A percentile compares a stretch with the other conserved stretches of the same genome.
Conservation (phyloP, 2,329 filamentous ascomycete species). For the Fusarium subglutinans region DNA sequence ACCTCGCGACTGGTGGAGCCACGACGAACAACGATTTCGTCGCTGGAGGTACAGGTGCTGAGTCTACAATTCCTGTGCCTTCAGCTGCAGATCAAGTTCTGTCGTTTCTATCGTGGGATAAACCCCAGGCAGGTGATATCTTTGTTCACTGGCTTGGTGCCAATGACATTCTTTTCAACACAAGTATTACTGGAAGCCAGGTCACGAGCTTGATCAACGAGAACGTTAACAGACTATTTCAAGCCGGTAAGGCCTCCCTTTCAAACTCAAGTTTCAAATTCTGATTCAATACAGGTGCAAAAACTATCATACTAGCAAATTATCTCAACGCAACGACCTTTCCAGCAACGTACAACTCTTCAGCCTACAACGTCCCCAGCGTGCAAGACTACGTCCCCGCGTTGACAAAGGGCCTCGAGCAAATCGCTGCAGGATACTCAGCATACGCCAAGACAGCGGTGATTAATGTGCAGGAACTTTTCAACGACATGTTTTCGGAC, state of each 20-base stretch:
- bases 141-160: constrained; percentile 31
- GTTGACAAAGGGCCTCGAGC: background rate
- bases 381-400: background rate
- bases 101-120: constrained; percentile 7
- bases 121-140: background rate
- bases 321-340: constrained; percentile 12
- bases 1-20: constrained; percentile 22
- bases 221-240: constrained; percentile 5
- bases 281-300: background rate
- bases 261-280: fast-evolving
- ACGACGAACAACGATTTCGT: constrained; percentile 23
- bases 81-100: constrained; percentile 16
- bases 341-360: constrained; percentile 19
- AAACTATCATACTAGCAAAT: constrained; percentile 14
- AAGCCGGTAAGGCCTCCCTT: background rate
- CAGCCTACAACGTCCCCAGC: constrained; percentile 2
- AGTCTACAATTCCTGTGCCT: constrained; percentile 18
- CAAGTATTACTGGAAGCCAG: constrained; percentile 17
- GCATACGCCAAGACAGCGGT: background rate
- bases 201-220: constrained; percentile 14
- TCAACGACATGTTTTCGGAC: background rate
- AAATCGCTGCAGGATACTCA: constrained; percentile 15
- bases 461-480: background rate
- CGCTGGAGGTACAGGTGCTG: constrained; percentile 18
- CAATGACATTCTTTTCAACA: constrained; percentile 30